Evolutionary conservation across 345 rosid genomes (phyloP).

Genomic region (Pugionium cornutum): DNA sequence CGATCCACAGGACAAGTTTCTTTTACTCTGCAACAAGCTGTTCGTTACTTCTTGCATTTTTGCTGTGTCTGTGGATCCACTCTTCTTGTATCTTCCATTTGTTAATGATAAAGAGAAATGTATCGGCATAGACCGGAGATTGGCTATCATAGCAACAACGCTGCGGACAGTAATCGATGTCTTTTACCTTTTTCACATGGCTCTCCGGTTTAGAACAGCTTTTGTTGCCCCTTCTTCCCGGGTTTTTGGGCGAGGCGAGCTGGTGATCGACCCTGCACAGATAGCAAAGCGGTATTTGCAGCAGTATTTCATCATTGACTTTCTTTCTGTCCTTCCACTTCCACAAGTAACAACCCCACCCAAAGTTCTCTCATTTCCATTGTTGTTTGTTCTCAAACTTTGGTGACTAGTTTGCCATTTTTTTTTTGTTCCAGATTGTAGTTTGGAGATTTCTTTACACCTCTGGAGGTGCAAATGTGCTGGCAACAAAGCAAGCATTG

Average conservation of each 20-base stretch:
- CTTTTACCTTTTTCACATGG: slow-evolving; percentile 89
- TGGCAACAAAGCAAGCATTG: slow-evolving; percentile 75
- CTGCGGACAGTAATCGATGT: slow-evolving; percentile 71
- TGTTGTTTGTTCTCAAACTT: slow-evolving; percentile 9
- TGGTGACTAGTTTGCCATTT: slow-evolving; percentile 16
- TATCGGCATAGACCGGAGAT: slow-evolving; percentile 66
- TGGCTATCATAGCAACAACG: slow-evolving; percentile 78
- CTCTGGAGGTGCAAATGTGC: slow-evolving; percentile 72
- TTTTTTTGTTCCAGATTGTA: slow-evolving; percentile 56
- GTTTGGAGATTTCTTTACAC: slow-evolving; percentile 80
- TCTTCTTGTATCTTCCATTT: slow-evolving; percentile 92
- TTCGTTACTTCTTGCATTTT: slow-evolving; percentile 79
- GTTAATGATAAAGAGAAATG: slow-evolving; percentile 51
- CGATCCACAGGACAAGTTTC: slow-evolving; percentile 94
- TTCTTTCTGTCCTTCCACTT: slow-evolving; percentile 83
- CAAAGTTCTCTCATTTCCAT: slow-evolving; percentile 8
- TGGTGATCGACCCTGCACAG: slow-evolving; percentile 83
- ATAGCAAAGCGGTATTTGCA: slow-evolving; percentile 87
- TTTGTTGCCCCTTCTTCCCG: slow-evolving; percentile 96
- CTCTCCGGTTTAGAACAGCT: slow-evolving; percentile 93
- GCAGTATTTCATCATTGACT: slow-evolving; percentile 74
- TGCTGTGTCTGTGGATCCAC: slow-evolving; percentile 85
- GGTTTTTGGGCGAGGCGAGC: slow-evolving; percentile 96
- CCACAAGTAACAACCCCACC: slow-evolving; percentile 65
- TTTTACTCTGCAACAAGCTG: slow-evolving; percentile 72